These are phyloP conservation scores for Geranomyces michiganensis DNA, from an alignment of 192 early-diverging fungal genomes.

Conservation along the genomic window DNA sequence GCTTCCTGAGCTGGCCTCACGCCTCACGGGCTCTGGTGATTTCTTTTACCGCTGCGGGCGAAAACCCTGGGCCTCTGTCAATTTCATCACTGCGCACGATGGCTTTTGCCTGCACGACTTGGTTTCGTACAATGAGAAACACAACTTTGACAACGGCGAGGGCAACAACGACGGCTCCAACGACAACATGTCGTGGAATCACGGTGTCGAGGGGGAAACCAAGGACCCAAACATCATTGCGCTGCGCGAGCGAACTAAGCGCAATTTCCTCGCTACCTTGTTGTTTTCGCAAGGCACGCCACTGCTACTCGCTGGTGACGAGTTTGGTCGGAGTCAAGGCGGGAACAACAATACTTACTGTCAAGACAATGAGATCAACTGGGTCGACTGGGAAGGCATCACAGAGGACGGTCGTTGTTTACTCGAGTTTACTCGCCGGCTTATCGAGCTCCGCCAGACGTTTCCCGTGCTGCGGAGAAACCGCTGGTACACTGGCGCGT, in stretches of 20 bases:
- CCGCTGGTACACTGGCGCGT: slow-evolving; percentile 30
- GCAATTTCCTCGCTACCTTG: slow-evolving; percentile 32
- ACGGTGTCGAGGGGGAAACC: slow-evolving; percentile 26
- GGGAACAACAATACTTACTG: slow-evolving; percentile 37
- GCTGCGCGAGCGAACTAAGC: slow-evolving; percentile 34
- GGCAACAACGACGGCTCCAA: slow-evolving; percentile 34
- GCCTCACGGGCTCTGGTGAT: slow-evolving; percentile 31
- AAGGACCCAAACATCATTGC: slow-evolving; percentile 17
- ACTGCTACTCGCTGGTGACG: slow-evolving; percentile 29
- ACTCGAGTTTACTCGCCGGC: slow-evolving; percentile 29
- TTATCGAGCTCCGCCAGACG: slow-evolving; percentile 31
- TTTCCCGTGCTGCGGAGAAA: slow-evolving; percentile 34
- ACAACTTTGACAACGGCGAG: slow-evolving; percentile 33
- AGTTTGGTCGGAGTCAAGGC: slow-evolving; percentile 32
- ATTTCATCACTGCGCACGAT: slow-evolving; percentile 35
- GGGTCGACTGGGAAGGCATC: slow-evolving; percentile 36
- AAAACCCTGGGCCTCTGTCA: slow-evolving; percentile 32
- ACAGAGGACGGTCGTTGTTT: slow-evolving; percentile 29
- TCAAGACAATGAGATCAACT: slow-evolving; percentile 37
- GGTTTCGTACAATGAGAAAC: slow-evolving; percentile 37
- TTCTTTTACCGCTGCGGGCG: slow-evolving; percentile 30
- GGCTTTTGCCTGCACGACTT: slow-evolving; percentile 30
- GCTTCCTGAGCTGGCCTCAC: slow-evolving; percentile 32
- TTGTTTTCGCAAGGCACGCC: slow-evolving; percentile 36
- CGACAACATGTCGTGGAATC: slow-evolving; percentile 34